A percentile compares a stretch with the other conserved stretches of the same genome.
Evolutionary conservation across 2,329 filamentous ascomycete species (phyloP).

Genomic region (Elsinoe ampelina): DNA sequence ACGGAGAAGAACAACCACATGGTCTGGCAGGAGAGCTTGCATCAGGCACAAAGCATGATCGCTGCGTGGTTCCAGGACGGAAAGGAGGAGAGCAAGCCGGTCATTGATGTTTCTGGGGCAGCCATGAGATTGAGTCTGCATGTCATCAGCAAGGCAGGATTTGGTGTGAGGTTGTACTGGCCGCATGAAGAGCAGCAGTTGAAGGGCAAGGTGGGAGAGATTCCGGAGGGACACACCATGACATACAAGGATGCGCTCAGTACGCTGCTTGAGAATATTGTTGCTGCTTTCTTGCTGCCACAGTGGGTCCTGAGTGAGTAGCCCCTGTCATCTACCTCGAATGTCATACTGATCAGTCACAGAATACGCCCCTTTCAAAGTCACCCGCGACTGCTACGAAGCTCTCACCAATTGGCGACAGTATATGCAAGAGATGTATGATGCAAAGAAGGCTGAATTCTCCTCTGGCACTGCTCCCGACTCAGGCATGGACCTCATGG

Average conservation of each 20-base stretch:
- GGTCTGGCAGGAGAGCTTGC: slow-evolving; percentile 54
- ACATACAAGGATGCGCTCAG: slow-evolving; percentile 57
- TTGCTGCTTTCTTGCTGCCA: slow-evolving; percentile 53
- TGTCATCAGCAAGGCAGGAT: slow-evolving; percentile 60
- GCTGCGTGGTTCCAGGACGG: slow-evolving; percentile 44
- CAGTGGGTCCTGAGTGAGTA: slow-evolving; percentile 44
- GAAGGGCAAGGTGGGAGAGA: slow-evolving; percentile 16
- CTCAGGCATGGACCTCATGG: slow-evolving; percentile 48
- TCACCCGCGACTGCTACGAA: slow-evolving; percentile 43
- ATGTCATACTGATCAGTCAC: not conserved
- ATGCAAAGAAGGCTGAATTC: slow-evolving; percentile 48
- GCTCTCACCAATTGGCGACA: slow-evolving; percentile 55
- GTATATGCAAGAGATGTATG: slow-evolving; percentile 62
- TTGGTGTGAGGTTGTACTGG: slow-evolving; percentile 50
- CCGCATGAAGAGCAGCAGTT: slow-evolving; percentile 45
- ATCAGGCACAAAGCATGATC: slow-evolving; percentile 56
- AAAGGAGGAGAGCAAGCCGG: slow-evolving; percentile 37
- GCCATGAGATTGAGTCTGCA: slow-evolving; percentile 55
- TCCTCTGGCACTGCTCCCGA: slow-evolving; percentile 28
- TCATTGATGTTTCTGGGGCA: slow-evolving; percentile 52
- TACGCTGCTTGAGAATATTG: slow-evolving; percentile 52
- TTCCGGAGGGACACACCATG: slow-evolving; percentile 48
- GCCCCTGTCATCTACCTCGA: not conserved
- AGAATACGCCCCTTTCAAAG: slow-evolving; percentile 40
- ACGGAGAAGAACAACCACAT: slow-evolving; percentile 65